Conservation (phyloP, 192 early-diverging fungal species). For the Coemansia sp. region DNA sequence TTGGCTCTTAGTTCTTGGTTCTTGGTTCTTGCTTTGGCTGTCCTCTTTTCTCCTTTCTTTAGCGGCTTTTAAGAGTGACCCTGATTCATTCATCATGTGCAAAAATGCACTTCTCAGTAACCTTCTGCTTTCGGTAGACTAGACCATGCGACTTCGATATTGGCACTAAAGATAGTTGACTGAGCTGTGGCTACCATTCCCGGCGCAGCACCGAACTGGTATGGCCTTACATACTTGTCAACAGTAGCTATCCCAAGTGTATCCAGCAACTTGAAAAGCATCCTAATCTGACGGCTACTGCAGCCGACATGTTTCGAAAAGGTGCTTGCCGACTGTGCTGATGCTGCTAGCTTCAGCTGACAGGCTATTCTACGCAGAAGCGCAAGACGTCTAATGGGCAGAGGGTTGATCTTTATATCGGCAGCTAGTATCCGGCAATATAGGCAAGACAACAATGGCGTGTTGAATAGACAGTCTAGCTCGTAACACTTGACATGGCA, state of each 20-base stretch:
- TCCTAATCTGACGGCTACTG: not conserved
- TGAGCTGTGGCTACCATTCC: not conserved
- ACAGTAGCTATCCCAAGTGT: conserved; percentile 18
- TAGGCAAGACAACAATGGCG: conserved; percentile 15
- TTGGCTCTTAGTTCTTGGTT: no score
- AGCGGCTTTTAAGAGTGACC: not conserved
- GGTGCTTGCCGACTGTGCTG: not conserved
- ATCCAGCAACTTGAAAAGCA: not conserved
- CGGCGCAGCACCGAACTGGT: not conserved
- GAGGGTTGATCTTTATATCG: not conserved
- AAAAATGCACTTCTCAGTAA: no score
- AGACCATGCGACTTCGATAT: conserved; percentile 12
- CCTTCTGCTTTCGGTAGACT: not conserved
- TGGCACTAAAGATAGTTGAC: conserved; percentile 22
- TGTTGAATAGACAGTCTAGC: not conserved
- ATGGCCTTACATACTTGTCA: conserved; percentile 12
- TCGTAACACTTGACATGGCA: conserved; percentile 32
- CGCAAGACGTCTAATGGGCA: conserved; percentile 17
- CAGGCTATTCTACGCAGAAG: conserved; percentile 18
- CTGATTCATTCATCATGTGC: no score
- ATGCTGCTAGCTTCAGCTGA: not conserved
- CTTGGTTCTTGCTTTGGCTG: no score
- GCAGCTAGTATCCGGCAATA: conserved; percentile 19
- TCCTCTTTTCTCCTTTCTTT: not conserved
- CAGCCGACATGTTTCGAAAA: conserved; percentile 13